These are phyloP conservation scores for Trebouxia gelatinosa DNA, from an alignment of 163 green algal species.

Conservation along the genomic window DNA sequence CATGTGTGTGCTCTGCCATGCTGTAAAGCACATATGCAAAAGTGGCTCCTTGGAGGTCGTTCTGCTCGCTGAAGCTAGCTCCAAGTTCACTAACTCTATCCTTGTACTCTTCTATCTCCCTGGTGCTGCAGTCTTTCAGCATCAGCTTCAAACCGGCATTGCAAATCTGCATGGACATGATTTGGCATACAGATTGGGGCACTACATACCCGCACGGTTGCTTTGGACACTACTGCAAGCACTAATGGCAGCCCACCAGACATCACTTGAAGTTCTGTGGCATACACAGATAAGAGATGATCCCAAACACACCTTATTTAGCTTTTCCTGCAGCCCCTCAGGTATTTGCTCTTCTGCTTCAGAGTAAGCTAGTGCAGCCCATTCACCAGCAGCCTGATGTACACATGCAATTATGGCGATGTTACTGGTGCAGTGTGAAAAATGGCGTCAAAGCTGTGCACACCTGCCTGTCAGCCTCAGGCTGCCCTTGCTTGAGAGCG, in stretches of 20 bases:
- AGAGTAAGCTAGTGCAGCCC: slow-evolving; percentile 10
- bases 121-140: slow-evolving; percentile 16
- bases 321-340: slow-evolving; percentile 9
- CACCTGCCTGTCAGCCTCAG: too few species aligned
- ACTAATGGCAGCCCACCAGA: too few species aligned
- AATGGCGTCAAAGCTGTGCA: too few species aligned
- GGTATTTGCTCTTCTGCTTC: background rate
- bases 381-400: slow-evolving; percentile 18
- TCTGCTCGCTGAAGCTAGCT: slow-evolving; percentile 26
- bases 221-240: too few species aligned
- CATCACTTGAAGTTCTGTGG: background rate
- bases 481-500: too few species aligned
- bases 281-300: background rate
- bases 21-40: slow-evolving; percentile 37
- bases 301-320: background rate
- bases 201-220: too few species aligned
- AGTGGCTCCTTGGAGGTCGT: slow-evolving; percentile 30
- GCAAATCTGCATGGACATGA: slow-evolving; percentile 18
- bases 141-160: slow-evolving; percentile 36
- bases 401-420: too few species aligned
- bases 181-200: background rate
- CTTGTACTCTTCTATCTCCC: slow-evolving; percentile 23
- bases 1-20: slow-evolving; percentile 36
- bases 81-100: slow-evolving; percentile 34
- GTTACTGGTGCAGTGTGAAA: too few species aligned